phyloP scores from a whole-genome alignment of 2,329 filamentous ascomycete genomes.

The Penicillium glabrum region DNA sequence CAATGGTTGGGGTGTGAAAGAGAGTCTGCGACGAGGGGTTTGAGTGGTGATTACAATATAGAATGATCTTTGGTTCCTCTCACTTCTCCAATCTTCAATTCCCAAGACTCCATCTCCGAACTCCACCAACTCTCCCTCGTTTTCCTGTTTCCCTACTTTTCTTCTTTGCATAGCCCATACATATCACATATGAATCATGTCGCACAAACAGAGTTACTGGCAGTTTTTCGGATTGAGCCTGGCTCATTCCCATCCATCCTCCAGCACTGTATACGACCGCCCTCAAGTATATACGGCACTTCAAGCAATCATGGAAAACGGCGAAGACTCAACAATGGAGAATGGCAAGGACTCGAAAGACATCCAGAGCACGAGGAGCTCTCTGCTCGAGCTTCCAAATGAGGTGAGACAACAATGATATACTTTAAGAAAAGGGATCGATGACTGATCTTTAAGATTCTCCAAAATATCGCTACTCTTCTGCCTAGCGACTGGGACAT shows the following conservation, averaged over 20 bases:
- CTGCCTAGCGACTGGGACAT: conserved; percentile 34
- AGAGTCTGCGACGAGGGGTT: conserved; percentile 33
- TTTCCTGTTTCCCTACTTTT: not conserved
- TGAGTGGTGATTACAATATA: too few species aligned
- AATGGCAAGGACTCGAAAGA: not conserved
- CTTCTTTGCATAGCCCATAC: not conserved
- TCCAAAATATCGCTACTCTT: conserved; percentile 31
- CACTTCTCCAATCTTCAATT: not conserved
- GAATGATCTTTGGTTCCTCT: not conserved
- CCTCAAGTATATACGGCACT: not conserved
- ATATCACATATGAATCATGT: not conserved
- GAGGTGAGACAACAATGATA: conserved; percentile 10
- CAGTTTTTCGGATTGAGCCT: not conserved
- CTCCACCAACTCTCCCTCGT: not conserved
- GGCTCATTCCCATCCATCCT: not conserved
- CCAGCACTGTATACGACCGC: not conserved
- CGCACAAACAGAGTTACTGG: not conserved
- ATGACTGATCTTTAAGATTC: conserved; percentile 22
- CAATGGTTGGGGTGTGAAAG: conserved; percentile 69
- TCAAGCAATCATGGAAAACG: not conserved
- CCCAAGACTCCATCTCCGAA: not conserved
- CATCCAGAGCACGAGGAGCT: not conserved
- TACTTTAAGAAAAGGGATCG: not conserved
- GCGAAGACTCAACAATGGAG: not conserved
- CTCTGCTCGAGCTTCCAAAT: conserved; percentile 14